These are phyloP conservation scores for Penicillium arizonense DNA, from an alignment of 495 filamentous ascomycete species.

Conservation along the genomic window DNA sequence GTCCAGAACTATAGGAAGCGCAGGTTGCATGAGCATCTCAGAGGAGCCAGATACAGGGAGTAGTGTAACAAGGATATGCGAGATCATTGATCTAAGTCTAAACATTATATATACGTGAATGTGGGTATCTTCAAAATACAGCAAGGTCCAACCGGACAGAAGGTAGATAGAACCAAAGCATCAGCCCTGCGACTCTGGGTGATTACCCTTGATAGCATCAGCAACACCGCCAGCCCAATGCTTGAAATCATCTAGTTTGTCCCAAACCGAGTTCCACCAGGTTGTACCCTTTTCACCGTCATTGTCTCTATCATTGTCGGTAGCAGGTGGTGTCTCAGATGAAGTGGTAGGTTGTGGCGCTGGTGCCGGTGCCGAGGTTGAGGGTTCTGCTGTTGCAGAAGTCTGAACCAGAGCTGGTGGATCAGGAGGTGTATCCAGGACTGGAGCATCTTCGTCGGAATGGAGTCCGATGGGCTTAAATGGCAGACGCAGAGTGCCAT, in stretches of 20 bases:
- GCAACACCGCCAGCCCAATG: slow-evolving; percentile 39
- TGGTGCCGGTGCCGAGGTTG: slow-evolving; percentile 2
- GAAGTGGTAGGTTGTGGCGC: slow-evolving; percentile 14
- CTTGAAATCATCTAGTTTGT: slow-evolving; percentile 36
- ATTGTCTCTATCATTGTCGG: slow-evolving; percentile 18
- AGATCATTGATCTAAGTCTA: background rate
- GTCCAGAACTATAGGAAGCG: too few relatives aligned
- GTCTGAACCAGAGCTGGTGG: slow-evolving; percentile 28
- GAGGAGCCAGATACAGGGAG: too few relatives aligned
- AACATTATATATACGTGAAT: background rate
- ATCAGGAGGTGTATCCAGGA: slow-evolving; percentile 39
- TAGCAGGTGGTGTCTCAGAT: slow-evolving; percentile 14
- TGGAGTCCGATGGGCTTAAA: slow-evolving; percentile 69
- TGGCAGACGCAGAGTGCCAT: slow-evolving; percentile 83
- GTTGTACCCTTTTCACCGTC: slow-evolving; percentile 20
- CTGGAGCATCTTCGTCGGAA: slow-evolving; percentile 42
- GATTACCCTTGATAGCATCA: slow-evolving; percentile 34
- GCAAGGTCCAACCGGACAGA: background rate
- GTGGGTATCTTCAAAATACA: slow-evolving; percentile 3
- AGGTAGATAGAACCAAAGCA: background rate
- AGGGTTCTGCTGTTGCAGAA: background rate
- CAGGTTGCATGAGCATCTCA: too few relatives aligned
- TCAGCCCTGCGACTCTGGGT: slow-evolving; percentile 12
- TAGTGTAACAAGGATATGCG: too few relatives aligned
- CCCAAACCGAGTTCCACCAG: slow-evolving; percentile 35